phyloP scores from a whole-genome alignment of 2,329 filamentous ascomycete species.

The Tolypocladium endophyticum region DNA sequence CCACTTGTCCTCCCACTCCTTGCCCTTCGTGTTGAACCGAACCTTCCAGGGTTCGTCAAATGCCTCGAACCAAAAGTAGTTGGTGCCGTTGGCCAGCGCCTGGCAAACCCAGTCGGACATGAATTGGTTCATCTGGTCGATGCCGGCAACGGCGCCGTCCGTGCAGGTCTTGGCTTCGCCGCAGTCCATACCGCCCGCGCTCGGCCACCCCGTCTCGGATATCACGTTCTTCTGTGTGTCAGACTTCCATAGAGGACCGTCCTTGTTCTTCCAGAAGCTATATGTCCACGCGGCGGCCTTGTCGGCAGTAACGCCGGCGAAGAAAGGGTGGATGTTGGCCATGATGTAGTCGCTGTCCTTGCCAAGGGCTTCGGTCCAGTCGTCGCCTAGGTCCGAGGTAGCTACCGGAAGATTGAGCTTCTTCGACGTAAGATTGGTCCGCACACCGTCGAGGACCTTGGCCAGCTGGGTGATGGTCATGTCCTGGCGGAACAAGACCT shows the following conservation, averaged over 20 bases:
- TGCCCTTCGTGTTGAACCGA: slow-evolving; percentile 51
- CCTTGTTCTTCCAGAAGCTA: slow-evolving; percentile 66
- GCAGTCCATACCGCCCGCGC: slow-evolving; percentile 69
- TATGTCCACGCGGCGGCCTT: slow-evolving; percentile 72
- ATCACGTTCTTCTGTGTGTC: slow-evolving; percentile 65
- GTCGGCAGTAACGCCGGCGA: slow-evolving; percentile 62
- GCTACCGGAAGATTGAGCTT: slow-evolving; percentile 66
- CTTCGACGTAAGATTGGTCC: slow-evolving; percentile 58
- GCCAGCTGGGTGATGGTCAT: slow-evolving; percentile 57
- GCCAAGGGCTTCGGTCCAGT: slow-evolving; percentile 67
- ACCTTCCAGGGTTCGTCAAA: slow-evolving; percentile 97
- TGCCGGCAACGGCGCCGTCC: slow-evolving; percentile 63
- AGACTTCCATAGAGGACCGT: slow-evolving; percentile 53
- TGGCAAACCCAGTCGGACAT: slow-evolving; percentile 79
- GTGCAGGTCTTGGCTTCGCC: slow-evolving; percentile 34
- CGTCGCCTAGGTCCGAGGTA: slow-evolving; percentile 80
- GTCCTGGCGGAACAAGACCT: slow-evolving; percentile 67
- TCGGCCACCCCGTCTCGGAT: slow-evolving; percentile 87
- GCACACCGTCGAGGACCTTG: slow-evolving; percentile 55
- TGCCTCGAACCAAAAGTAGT: slow-evolving; percentile 96
- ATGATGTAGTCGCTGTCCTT: slow-evolving; percentile 74
- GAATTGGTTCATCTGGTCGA: slow-evolving; percentile 75
- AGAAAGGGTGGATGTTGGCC: slow-evolving; percentile 96
- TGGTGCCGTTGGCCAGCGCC: slow-evolving; percentile 68
- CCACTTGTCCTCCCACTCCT: slow-evolving; percentile 94